Evolutionary conservation across 208 protist species (phyloP).

Genomic region (Acanthamoeba rhysodes): DNA sequence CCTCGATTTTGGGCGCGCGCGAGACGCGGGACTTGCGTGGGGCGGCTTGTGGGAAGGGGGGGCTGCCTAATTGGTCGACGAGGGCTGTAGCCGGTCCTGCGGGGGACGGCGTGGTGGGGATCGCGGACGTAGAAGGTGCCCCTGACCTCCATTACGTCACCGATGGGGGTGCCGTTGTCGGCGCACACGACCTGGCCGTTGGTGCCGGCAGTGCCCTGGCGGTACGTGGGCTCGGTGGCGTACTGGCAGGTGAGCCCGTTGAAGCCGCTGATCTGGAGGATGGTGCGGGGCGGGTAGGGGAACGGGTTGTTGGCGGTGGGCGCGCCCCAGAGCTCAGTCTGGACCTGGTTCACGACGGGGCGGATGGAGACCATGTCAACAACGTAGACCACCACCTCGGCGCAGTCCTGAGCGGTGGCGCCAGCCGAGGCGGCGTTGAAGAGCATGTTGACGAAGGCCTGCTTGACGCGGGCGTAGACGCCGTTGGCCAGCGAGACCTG

Average conservation of each 20-base stretch:
- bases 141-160: slow-evolving; percentile 42
- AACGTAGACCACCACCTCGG: slow-evolving; percentile 25
- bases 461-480: slow-evolving; percentile 37
- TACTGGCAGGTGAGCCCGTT: slow-evolving; percentile 59
- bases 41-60: too few species aligned
- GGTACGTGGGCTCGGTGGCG: neutral
- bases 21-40: too few species aligned
- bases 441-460: slow-evolving; percentile 66
- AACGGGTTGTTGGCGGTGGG: slow-evolving; percentile 6
- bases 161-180: neutral
- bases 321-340: slow-evolving; percentile 18
- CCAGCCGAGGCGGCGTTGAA: neutral
- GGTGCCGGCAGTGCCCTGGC: slow-evolving; percentile 15
- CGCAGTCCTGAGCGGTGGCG: neutral
- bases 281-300: slow-evolving; percentile 9
- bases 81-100: too few species aligned
- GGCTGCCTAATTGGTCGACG: too few species aligned
- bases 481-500: slow-evolving; percentile 25
- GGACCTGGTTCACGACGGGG: slow-evolving; percentile 28
- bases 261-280: slow-evolving; percentile 37
- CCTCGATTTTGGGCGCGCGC: too few species aligned
- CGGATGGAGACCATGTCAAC: slow-evolving; percentile 46
- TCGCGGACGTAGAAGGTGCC: slow-evolving; percentile 60
- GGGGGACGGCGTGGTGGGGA: too few species aligned
- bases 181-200: slow-evolving; percentile 56